These are phyloP conservation scores for Albifimbria verrucaria DNA, from an alignment of 2,329 filamentous ascomycete species.

Conservation along the genomic window DNA sequence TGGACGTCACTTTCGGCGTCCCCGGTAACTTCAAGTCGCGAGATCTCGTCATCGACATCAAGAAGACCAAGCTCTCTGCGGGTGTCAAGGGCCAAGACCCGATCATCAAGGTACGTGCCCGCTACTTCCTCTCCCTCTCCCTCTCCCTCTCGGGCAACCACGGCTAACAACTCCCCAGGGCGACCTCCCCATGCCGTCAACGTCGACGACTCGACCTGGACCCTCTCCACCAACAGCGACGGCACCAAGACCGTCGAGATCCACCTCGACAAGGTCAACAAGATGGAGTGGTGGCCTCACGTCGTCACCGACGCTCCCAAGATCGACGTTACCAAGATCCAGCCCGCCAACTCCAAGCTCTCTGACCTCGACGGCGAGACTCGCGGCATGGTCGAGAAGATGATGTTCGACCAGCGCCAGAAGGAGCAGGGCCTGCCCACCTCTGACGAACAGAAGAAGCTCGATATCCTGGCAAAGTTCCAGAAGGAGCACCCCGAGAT, in stretches of 20 bases:
- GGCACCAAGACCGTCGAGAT: constrained; percentile 69
- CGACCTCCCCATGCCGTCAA: constrained; percentile 76
- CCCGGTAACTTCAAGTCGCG: constrained; percentile 79
- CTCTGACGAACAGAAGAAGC: constrained; percentile 93
- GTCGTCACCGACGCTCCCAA: constrained; percentile 82
- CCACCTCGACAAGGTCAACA: constrained; percentile 92
- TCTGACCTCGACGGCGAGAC: constrained; percentile 94
- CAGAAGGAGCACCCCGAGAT: constrained; percentile 74
- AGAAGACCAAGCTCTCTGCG: constrained; percentile 73
- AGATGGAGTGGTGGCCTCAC: constrained; percentile 98
- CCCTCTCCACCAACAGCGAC: constrained; percentile 69
- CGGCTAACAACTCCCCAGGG: constrained; percentile 55
- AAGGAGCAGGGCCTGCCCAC: constrained; percentile 89
- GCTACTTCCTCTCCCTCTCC: not conserved
- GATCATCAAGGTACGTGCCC: constrained; percentile 66
- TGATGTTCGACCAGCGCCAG: constrained; percentile 99
- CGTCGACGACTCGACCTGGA: constrained; percentile 93
- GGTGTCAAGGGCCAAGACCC: constrained; percentile 86
- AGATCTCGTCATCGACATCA: constrained; percentile 80
- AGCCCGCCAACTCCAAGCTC: constrained; percentile 87
- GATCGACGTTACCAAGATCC: constrained; percentile 94
- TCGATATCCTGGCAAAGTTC: constrained; percentile 90
- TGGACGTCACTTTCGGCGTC: constrained; percentile 76
- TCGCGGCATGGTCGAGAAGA: constrained; percentile 97
- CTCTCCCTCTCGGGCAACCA: not conserved